Percentiles rank a stretch among this genome's conserved stretches.
Evolutionary conservation across 208 protist species (phyloP).

Genomic region (Vickermania spadyakhi): DNA sequence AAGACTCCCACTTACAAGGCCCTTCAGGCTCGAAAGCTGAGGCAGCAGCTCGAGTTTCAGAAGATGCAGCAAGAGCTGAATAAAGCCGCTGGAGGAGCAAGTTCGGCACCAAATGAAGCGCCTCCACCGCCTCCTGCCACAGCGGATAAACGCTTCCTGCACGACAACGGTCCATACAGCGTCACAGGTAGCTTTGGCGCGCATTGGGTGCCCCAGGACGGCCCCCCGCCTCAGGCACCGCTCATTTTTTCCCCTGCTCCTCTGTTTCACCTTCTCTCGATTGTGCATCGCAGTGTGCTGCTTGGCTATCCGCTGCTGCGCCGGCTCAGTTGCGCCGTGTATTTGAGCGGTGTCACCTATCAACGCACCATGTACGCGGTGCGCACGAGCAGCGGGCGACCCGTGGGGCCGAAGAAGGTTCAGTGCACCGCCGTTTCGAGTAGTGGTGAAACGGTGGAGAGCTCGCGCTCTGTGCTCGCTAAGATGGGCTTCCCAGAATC

Average conservation of each 20-base stretch:
- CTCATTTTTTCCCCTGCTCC: not conserved
- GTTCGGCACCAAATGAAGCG: not conserved
- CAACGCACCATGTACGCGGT: not conserved
- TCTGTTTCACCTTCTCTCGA: not conserved
- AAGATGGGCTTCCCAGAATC: not conserved
- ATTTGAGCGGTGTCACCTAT: not conserved
- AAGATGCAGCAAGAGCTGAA: not conserved
- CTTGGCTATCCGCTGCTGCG: not conserved
- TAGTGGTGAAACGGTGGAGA: not conserved
- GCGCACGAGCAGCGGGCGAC: not conserved
- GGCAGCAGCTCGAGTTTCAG: not conserved
- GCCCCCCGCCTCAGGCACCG: not conserved
- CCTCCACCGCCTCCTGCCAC: not conserved
- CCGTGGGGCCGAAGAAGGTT: not conserved
- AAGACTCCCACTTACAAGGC: not conserved
- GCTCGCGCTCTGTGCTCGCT: not conserved
- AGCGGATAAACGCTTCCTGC: not conserved
- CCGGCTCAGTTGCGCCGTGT: not conserved
- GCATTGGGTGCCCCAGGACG: not conserved
- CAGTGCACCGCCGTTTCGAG: not conserved
- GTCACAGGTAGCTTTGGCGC: too few relatives aligned
- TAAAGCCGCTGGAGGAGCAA: not conserved
- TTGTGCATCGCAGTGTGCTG: not conserved
- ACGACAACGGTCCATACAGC: too few relatives aligned
- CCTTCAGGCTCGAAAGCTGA: not conserved